Evolutionary conservation across 2,329 filamentous ascomycete species (phyloP).

Genomic region (Botrytis fabae): DNA sequence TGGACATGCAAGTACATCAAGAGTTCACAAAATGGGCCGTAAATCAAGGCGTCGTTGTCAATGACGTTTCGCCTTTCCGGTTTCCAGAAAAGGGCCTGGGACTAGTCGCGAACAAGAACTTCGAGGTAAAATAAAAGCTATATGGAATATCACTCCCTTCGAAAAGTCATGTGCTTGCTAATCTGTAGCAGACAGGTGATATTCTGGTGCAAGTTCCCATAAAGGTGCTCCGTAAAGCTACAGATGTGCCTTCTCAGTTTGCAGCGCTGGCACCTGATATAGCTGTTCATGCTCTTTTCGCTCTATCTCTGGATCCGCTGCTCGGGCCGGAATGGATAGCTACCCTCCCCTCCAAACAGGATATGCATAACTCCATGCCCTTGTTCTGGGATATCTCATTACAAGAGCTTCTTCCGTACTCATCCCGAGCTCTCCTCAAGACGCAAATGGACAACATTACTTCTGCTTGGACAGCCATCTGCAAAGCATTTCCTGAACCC

Average conservation of each 20-base stretch:
- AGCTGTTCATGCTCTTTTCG: slow-evolving; percentile 70
- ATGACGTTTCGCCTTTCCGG: slow-evolving; percentile 64
- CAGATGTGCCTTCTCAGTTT: slow-evolving; percentile 8
- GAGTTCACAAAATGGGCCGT: slow-evolving; percentile 69
- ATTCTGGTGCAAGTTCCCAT: slow-evolving; percentile 12
- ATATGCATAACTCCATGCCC: slow-evolving; percentile 60
- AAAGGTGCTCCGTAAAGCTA: slow-evolving; percentile 14
- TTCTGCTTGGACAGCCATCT: slow-evolving; percentile 51
- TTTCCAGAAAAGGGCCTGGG: slow-evolving; percentile 77
- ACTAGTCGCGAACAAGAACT: slow-evolving; percentile 66
- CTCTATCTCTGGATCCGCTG: slow-evolving; percentile 59
- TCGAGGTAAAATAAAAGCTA: slow-evolving; percentile 55
- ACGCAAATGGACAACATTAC: slow-evolving; percentile 56
- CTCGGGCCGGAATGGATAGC: slow-evolving; percentile 60
- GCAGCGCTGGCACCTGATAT: slow-evolving; percentile 38
- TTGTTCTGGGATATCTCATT: slow-evolving; percentile 52
- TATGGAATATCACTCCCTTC: not conserved
- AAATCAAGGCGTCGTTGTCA: slow-evolving; percentile 62
- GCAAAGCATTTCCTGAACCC: slow-evolving; percentile 45
- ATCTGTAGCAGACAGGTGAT: slow-evolving; percentile 18
- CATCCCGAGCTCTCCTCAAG: slow-evolving; percentile 48
- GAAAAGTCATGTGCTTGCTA: slow-evolving; percentile 11
- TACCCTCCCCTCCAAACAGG: slow-evolving; percentile 63
- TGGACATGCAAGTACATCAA: slow-evolving; percentile 42
- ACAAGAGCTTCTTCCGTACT: slow-evolving; percentile 48